These are phyloP conservation scores for Eremothecium cymbalariae DNA, from an alignment of 1,139 yeast species.

Conservation along the genomic window DNA sequence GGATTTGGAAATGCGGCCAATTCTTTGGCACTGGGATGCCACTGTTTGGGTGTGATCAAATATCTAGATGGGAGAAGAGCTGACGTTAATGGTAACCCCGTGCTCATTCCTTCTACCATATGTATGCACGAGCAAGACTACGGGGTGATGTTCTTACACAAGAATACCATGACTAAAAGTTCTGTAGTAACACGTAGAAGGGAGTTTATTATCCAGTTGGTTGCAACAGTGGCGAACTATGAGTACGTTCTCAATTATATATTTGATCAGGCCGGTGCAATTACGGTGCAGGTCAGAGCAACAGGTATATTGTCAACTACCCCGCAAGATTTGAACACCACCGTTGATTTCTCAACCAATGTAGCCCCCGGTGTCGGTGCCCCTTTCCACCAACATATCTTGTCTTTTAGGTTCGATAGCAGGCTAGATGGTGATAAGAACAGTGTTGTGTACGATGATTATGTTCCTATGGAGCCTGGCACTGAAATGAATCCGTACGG, in stretches of 20 bases:
- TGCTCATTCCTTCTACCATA: constrained; percentile 60
- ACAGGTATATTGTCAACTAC: constrained; percentile 79
- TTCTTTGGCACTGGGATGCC: constrained; percentile 71
- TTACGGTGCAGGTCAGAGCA: constrained; percentile 78
- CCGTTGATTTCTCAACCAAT: constrained; percentile 75
- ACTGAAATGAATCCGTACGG: constrained; percentile 58
- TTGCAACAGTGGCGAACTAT: constrained; percentile 86
- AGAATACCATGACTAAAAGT: constrained; percentile 67
- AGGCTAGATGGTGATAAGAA: constrained; percentile 80
- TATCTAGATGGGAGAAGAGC: constrained; percentile 63
- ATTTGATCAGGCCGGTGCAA: constrained; percentile 76
- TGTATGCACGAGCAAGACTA: constrained; percentile 90
- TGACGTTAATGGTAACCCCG: constrained; percentile 58
- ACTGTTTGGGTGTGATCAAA: constrained; percentile 80
- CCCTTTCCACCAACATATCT: constrained; percentile 80
- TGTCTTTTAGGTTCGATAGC: constrained; percentile 80
- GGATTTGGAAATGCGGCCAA: constrained; percentile 81
- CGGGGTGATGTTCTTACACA: constrained; percentile 75
- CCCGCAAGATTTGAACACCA: constrained; percentile 72
- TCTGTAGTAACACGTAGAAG: constrained; percentile 80
- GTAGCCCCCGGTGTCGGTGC: constrained; percentile 86
- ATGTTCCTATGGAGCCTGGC: constrained; percentile 53
- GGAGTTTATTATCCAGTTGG: constrained; percentile 76
- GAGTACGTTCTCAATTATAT: constrained; percentile 74
- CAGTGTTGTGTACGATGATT: constrained; percentile 70